Evolutionary conservation across 352 stramenopile species (phyloP), one percentile per base, ranked within the genome.

Genomic region (Phytopythium mirpurense): DNA sequence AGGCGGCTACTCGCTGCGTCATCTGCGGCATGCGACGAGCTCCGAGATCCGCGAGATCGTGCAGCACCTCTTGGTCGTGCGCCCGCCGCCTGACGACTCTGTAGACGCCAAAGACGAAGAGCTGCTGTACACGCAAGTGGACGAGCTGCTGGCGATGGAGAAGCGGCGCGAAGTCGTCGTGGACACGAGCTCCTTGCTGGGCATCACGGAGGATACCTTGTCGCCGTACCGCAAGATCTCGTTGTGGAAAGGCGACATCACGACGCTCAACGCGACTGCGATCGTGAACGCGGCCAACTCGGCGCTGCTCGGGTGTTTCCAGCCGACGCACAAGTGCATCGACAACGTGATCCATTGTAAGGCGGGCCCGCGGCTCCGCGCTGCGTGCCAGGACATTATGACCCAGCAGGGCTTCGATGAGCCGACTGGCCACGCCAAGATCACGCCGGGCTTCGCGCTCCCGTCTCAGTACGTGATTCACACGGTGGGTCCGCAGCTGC

Each of bases 301-400:
- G 21, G 58, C 60, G 32, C 64, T 86, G 18, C 62, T 91, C n/a
- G 76, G 78, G 0, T 89, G 80, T 57, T 91, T 89, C 57, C 66
- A 83, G 55, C 78, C 78, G 23, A 67, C 71, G 5, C 78, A 88
- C 52, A 75, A 70, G 35, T 91, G 78, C 47, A 88, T 88, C 44
- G 76, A 91, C 63, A 88, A 89, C 29, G 68, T 86, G 32, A 89
- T 88, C 46, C 78, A 90, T 62, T 74, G 68, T 49, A 72, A 70
- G 49, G 70, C 77, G 0, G 78, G 75, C 1, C 77, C 75, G 19
- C 70, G 80, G 4, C 57, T 90, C 21, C 77, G 80, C 21, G 54
- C 68, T 0, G 75, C 70, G 19, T 91, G 81, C 42, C 49, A 69
- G 12, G 63, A 78, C 10, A 72, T 82, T 49, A 80, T 84, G 66